Conservation (phyloP, 306 rosid genomes). For the Begonia loranthoides region DNA sequence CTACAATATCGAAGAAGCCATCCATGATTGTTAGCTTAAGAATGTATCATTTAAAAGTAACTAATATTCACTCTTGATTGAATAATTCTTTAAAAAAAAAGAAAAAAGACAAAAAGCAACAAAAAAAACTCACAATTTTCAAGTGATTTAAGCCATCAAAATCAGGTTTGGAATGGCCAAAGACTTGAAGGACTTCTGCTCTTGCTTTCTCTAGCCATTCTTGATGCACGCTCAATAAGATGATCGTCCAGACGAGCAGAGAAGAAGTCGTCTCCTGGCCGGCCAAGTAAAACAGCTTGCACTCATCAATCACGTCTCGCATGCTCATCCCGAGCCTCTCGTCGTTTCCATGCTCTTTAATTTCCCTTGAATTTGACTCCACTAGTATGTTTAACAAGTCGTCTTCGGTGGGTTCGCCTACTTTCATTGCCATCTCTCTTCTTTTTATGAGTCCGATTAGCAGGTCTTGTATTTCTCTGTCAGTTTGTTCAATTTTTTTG, state of each 20-base stretch:
- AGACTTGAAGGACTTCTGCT: constrained; percentile 28
- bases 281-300: constrained; percentile 29
- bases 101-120: not conserved
- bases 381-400: not conserved
- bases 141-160: constrained; percentile 20
- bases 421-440: constrained; percentile 1
- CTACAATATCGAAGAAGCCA: not conserved
- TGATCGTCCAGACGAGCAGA: constrained; percentile 34
- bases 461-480: not conserved
- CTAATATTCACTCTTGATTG: no score
- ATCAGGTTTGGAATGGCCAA: constrained; percentile 21
- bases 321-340: constrained; percentile 15
- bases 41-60: no score
- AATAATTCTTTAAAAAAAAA: constrained; percentile 15
- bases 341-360: constrained; percentile 15
- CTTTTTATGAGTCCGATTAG: not conserved
- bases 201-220: constrained; percentile 37
- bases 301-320: constrained; percentile 26
- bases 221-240: constrained; percentile 21
- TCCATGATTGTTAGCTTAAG: not conserved
- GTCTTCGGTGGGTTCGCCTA: not conserved
- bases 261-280: constrained; percentile 27
- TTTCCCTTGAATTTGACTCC: not conserved
- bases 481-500: constrained; percentile 17
- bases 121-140: constrained; percentile 22